Conservation (phyloP, 768 basidiomycete genomes). For the Kwoniella dejecticola region DNA sequence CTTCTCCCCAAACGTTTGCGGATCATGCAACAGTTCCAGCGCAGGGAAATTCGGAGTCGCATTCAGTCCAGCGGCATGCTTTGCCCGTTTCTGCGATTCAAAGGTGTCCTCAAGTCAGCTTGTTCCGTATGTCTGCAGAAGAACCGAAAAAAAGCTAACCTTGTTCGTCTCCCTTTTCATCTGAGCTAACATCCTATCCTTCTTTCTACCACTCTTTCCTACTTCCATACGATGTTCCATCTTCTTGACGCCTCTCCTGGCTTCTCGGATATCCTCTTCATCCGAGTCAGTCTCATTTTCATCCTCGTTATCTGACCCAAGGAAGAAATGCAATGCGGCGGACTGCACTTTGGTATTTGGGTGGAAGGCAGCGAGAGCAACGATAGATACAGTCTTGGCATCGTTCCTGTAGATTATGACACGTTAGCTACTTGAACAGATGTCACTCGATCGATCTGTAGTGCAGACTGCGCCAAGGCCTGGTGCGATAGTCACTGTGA, state of each 20-base stretch:
- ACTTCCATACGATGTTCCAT: slow-evolving; percentile 65
- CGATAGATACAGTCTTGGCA: slow-evolving; percentile 86
- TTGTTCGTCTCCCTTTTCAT: slow-evolving; percentile 71
- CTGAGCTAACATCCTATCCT: slow-evolving; percentile 62
- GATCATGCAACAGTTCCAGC: slow-evolving; percentile 87
- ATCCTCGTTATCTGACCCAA: slow-evolving; percentile 73
- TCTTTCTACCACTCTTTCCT: slow-evolving; percentile 66
- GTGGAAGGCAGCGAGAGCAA: slow-evolving; percentile 88
- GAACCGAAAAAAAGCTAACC: too few species aligned
- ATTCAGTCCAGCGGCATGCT: slow-evolving; percentile 55
- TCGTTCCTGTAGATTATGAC: slow-evolving; percentile 71
- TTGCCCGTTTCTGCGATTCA: slow-evolving; percentile 51
- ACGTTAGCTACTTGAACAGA: too few species aligned
- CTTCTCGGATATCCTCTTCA: slow-evolving; percentile 59
- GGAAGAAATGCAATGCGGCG: slow-evolving; percentile 92
- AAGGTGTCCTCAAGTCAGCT: too few species aligned
- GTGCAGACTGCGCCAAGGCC: too few species aligned
- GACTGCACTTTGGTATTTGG: slow-evolving; percentile 91
- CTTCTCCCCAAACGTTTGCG: slow-evolving; percentile 92
- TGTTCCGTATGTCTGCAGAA: too few species aligned
- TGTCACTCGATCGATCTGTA: too few species aligned
- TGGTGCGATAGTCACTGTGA: too few species aligned
- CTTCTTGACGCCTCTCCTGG: slow-evolving; percentile 70
- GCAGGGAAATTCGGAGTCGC: slow-evolving; percentile 75
- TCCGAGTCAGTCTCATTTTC: slow-evolving; percentile 73